Conservation (phyloP, 1,284 basidiomycete genomes). For the Ceratobasidium sp. region DNA sequence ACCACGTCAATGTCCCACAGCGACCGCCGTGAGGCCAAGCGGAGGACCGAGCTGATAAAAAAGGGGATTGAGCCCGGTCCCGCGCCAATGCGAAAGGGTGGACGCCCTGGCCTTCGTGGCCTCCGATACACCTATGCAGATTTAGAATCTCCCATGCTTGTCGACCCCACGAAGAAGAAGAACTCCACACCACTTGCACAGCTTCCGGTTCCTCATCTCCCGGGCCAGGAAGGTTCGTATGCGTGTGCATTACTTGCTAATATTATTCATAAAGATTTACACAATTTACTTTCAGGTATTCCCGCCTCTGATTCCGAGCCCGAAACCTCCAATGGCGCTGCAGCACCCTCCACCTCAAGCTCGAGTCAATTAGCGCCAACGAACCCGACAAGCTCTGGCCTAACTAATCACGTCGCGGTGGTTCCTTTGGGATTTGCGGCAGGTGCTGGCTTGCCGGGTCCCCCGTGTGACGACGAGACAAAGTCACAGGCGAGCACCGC, state of each 20-base stretch:
- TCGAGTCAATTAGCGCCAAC: no score
- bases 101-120: neutral
- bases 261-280: neutral
- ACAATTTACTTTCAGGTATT: constrained; percentile 1
- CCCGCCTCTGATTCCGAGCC: neutral
- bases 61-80: neutral
- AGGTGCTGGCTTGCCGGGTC: no score
- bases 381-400: no score
- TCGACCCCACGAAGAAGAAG: neutral
- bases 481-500: no score
- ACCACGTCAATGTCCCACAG: neutral
- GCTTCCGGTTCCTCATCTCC: neutral
- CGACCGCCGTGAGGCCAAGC: neutral
- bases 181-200: neutral
- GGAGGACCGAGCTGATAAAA: neutral
- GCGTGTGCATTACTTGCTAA: neutral
- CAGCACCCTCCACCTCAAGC: no score
- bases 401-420: no score
- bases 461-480: no score
- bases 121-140: neutral
- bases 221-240: neutral
- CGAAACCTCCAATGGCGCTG: no score
- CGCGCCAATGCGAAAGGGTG: neutral
- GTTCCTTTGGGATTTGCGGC: no score
- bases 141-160: neutral